phyloP scores from a whole-genome alignment of 208 protist genomes.

The Trypanosoma avium region DNA sequence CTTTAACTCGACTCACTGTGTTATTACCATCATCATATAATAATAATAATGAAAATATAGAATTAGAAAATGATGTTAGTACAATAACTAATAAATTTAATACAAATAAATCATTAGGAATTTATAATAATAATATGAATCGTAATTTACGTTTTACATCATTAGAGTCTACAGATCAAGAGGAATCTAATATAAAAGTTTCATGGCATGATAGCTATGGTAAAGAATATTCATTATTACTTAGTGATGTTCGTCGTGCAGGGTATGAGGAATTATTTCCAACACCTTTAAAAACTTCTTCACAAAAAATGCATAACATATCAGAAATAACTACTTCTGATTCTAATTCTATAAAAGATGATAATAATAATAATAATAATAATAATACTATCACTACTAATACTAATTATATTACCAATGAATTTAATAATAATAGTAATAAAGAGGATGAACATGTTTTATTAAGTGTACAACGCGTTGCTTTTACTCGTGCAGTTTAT shows the following conservation, averaged over 20 bases:
- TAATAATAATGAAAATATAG: background rate
- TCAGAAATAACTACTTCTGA: background rate
- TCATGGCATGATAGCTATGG: slow-evolving; percentile 33
- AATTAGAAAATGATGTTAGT: background rate
- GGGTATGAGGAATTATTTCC: slow-evolving; percentile 50
- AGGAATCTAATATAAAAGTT: slow-evolving; percentile 15
- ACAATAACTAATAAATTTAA: background rate
- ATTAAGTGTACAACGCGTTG: slow-evolving; percentile 47
- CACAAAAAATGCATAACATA: slow-evolving; percentile 1
- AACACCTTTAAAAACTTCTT: slow-evolving; percentile 6
- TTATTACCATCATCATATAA: slow-evolving; percentile 10
- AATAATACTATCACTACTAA: background rate
- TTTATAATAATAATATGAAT: background rate
- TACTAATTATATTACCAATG: background rate
- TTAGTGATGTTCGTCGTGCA: slow-evolving; percentile 28
- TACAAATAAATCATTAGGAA: background rate
- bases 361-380: background rate
- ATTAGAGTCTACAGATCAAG: background rate
- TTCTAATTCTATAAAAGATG: too few species aligned
- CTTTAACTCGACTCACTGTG: slow-evolving; percentile 29
- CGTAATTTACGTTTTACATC: background rate
- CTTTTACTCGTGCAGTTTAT: slow-evolving; percentile 48
- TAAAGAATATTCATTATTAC: slow-evolving; percentile 18
- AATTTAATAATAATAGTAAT: background rate
- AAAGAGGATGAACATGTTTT: slow-evolving; percentile 17